These are phyloP conservation scores for Puccinia novopanici DNA, from an alignment of 1,284 basidiomycete species.

Conservation along the genomic window DNA sequence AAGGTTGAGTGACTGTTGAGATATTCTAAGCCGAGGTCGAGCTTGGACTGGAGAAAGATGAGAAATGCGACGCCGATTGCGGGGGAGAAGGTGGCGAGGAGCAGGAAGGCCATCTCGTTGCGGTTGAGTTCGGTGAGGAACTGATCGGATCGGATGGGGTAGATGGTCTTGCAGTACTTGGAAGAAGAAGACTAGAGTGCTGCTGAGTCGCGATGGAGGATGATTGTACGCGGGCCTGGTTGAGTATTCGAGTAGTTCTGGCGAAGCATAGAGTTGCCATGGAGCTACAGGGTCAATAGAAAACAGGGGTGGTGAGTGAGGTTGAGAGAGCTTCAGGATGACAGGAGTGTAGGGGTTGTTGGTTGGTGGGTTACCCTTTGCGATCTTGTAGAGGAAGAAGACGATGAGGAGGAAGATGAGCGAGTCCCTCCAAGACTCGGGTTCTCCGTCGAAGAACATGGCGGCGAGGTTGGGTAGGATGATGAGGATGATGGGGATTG, in stretches of 20 bases:
- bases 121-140: constrained; percentile 28
- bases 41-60: constrained; percentile 19
- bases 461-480: constrained; percentile 25
- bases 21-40: constrained; percentile 21
- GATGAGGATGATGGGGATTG: constrained; percentile 33
- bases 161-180: not conserved
- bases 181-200: too few relatives aligned
- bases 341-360: too few relatives aligned
- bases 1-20: constrained; percentile 32
- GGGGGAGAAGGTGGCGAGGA: constrained; percentile 34
- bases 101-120: constrained; percentile 13
- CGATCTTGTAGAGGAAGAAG: constrained; percentile 39
- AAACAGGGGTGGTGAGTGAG: too few relatives aligned
- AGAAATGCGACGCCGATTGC: not conserved
- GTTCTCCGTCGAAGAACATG: constrained; percentile 33
- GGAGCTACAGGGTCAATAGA: too few relatives aligned
- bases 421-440: constrained; percentile 31
- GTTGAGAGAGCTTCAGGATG: too few relatives aligned
- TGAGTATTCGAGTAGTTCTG: constrained; percentile 24
- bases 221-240: constrained; percentile 2
- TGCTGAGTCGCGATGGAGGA: not conserved
- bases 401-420: constrained; percentile 33
- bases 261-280: constrained; percentile 34
- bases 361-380: constrained; percentile 26
- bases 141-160: constrained; percentile 11